Evolutionary conservation across 179 eudicot species (phyloP).

Genomic region (Beta corolliflora): DNA sequence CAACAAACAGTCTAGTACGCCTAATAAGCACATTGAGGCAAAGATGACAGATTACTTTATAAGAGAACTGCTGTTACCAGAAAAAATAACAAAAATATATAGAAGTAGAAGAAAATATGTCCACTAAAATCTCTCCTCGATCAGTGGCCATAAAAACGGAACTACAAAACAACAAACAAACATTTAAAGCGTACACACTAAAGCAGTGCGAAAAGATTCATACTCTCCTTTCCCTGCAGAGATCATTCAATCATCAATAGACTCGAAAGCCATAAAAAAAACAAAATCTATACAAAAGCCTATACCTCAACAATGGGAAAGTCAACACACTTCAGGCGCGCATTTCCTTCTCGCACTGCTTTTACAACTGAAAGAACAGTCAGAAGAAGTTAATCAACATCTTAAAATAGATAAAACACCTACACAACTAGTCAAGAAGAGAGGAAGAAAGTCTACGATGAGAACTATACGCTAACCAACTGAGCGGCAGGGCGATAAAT

Average conservation of each 20-base stretch:
- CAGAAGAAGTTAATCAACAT: neutral
- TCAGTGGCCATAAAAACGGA: no score
- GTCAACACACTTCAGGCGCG: constrained; percentile 63
- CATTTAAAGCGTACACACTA: neutral
- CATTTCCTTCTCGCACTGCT: constrained; percentile 51
- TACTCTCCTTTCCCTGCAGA: constrained; percentile 62
- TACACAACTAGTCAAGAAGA: neutral
- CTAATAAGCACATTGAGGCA: neutral
- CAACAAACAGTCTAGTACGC: no score
- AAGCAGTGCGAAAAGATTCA: constrained; percentile 51
- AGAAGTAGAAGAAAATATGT: no score
- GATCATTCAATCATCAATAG: constrained; percentile 2
- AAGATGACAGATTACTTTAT: neutral
- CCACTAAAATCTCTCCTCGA: no score
- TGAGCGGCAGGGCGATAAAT: neutral
- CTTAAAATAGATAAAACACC: neutral
- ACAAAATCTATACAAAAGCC: neutral
- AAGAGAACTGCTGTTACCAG: no score
- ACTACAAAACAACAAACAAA: neutral
- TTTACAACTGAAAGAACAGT: constrained; percentile 38
- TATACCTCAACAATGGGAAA: constrained; percentile 62
- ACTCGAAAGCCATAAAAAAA: neutral
- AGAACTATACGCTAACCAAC: neutral
- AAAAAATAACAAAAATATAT: no score
- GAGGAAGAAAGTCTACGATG: neutral